Evolutionary conservation across 257 asterid genomes (phyloP).

Genomic region (Coffea canephora): DNA sequence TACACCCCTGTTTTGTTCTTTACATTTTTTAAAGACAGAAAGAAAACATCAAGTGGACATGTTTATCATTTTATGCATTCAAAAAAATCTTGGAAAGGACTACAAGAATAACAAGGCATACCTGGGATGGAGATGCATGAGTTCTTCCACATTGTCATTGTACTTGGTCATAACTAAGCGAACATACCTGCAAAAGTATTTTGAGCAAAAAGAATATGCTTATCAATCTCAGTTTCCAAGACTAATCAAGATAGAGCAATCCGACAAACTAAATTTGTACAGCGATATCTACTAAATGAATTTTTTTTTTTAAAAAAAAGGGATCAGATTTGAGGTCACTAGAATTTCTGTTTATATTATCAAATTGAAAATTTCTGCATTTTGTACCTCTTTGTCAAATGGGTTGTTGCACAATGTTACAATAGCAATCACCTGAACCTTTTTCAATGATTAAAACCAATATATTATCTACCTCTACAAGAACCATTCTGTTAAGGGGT

Average conservation of each 20-base stretch:
- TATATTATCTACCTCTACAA: neutral
- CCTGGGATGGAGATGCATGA: constrained; percentile 80
- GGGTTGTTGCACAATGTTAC: too few species aligned
- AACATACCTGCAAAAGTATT: constrained; percentile 58
- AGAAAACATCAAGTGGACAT: neutral
- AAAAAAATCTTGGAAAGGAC: constrained; percentile 5
- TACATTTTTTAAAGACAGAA: neutral
- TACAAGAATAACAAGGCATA: constrained; percentile 18
- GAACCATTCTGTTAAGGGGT: neutral
- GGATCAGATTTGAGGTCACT: neutral
- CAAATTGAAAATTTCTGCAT: neutral
- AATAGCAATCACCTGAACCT: too few species aligned
- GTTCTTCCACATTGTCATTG: constrained; percentile 46
- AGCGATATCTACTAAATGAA: neutral
- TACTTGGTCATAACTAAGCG: constrained; percentile 82
- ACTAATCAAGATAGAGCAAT: neutral
- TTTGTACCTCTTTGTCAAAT: neutral
- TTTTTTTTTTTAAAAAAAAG: too few species aligned
- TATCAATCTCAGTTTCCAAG: neutral
- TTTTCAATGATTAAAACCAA: too few species aligned
- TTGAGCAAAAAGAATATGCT: neutral
- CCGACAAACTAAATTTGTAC: neutral
- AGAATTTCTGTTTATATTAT: too few species aligned
- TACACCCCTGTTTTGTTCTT: neutral
- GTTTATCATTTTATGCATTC: too few species aligned